Base-by-base conservation (phyloP, 768 basidiomycete genomes). In the Sarcodon sp. region DNA sequence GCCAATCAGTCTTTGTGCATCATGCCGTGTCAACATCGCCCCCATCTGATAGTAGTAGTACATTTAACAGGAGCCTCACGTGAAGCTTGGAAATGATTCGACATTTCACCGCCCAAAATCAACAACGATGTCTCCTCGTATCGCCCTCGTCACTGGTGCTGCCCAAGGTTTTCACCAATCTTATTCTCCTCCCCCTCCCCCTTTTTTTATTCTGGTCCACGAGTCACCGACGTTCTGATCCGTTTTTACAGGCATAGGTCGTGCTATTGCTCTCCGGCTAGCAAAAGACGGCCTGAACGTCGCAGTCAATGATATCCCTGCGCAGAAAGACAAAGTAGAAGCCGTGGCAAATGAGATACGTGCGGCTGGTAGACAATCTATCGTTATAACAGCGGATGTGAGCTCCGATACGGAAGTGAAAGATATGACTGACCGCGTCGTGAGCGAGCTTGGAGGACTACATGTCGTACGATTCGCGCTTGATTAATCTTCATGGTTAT, bases 221-320 rank as follows among this genome's bases (percentile, higher is more conserved):
- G 21, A 27, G 21, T 27, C 21, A 4, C 4, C n/a, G 4, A 27
- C 21, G 4, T 27, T 27, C 21, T 27, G 21, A 27, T 27, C 21
- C 4, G 21, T 4, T 27, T 27, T 27, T 27, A 27, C 21, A 27
- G 21, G 21, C 27, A 64, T 66, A 11, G 65, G 65, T n/a, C 48
- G 51, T 13, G 56, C 55, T 1, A 60, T 64, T 13, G 63, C 63
- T 0, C 55, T 65, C 5, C 52, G 57, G 3, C 55, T 66, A 5
- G 65, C 65, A 5, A 51, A 58, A 1, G 64, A 66, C 43, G 64
- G 65, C 3, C 61, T 59, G n/a, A 57, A 63, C 33, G 51, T 66
- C 10, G 61, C 54, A 7, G 50, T 66, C 6, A 62, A 63, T 36
- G 65, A 66, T 37, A 16, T 66, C 1, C 35, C 51, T 7, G 16